Evolutionary conservation across 495 filamentous ascomycete species (phyloP), one percentile per base, ranked within the genome.

Genomic region (Gamarada debralockiae): DNA sequence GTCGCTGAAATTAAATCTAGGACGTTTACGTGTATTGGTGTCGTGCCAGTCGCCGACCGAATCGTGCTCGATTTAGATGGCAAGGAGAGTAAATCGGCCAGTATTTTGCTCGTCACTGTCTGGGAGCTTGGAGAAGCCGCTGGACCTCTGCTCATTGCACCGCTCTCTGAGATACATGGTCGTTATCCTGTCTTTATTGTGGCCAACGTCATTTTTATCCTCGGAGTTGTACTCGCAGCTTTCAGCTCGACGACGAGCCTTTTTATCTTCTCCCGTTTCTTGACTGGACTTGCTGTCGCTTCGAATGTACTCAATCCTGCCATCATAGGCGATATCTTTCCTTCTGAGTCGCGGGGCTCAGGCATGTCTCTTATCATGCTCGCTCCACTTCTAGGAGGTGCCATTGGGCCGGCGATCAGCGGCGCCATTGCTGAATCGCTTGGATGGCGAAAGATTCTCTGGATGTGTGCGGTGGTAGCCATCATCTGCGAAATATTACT

Each of bases 141-240:
- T 3, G 80, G 80, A 2, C 81, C 81, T 0, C 56, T 85, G 1
- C 62, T 83, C 13, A 81, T 83, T 61, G 81, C 79, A 2, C 80
- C 80, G 0, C 64, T 84, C 1, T 78, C 73, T 5, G 80, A 84
- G 52, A 58, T 81, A 3, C 73, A 73, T 53, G 81, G 80, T 8
- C 75, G 81, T 1, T 73, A 74, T 54, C 69, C 73, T 0, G 74
- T 80, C 40, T 70, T 79, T 53, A 80, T 79, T 59, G 65, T 53
- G 18, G 72, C 73, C 39, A 82, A 80, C 55, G 41, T 64, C 0
- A 64, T 81, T 8, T 79, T 83, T 61, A 72, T 80, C 48, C 23
- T 66, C 9, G 68, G 68, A 22, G 70, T 70, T 10, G 56, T 70
- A 4, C 55, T 81, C 1, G 71, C 72, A 8, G 77, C 76, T 5